Evolutionary conservation across 768 basidiomycete species (phyloP), one percentile per base, ranked within the genome.

Genomic region (Cytidiella melzeri): DNA sequence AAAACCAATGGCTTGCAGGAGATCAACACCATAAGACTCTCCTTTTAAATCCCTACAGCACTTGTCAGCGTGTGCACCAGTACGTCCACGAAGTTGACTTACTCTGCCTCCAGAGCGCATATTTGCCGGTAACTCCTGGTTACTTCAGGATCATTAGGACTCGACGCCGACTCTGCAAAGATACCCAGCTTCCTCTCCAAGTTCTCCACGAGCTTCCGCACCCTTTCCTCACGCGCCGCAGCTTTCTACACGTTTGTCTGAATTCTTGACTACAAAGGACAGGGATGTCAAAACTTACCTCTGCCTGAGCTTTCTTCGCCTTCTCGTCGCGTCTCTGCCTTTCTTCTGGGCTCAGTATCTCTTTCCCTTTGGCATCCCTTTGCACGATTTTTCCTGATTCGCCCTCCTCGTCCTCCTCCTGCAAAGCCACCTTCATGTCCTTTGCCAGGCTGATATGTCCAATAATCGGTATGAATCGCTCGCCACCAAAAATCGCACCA

Each of bases 381-480:
- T 58, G 66, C 47, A 71, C 71, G 13, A 61, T 60, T 51, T 70
- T 67, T 51, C 67, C 69, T 24, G 53, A 60, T 38, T 64, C 66
- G n/a, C 62, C 66, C 18, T 68, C 74, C 43, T 87, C 87, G 30
- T 86, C 87, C 0, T 82, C 90, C 61, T 93, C 91, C 60, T 94
- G 92, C 61, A 94, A 66, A 3, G 90, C 92, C 2, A 84, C 76
- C 71, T 95, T 95, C 92, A 95, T 93, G 59, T 95, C 92, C 58
- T 79, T 75, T 25, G 89, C 92, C 47, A 95, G 69, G 53, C 87
- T 88, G 57, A 94, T 92, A 39, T 84, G 75, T 6, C 92, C 92
- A 61, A 95, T 93, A 61, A 94, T 89, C 2, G 89, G 83, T 39
- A 82, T 68, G 66, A 94, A 94, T 25, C 83, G 70, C 45, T 92